Conservation (phyloP, 306 rosid genomes). For the Astragalus membranaceus region DNA sequence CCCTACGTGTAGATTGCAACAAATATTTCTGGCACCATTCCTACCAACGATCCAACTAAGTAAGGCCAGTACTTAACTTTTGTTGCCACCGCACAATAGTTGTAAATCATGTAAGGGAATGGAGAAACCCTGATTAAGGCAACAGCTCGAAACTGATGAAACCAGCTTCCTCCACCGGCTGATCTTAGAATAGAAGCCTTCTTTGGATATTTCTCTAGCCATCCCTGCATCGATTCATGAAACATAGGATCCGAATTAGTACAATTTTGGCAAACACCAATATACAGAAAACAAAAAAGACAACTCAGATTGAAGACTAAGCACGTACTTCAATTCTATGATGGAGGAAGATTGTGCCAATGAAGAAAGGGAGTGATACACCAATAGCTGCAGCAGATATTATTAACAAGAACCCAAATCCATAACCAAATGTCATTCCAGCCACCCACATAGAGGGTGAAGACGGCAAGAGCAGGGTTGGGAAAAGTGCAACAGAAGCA, state of each 20-base stretch:
- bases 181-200: constrained; percentile 74
- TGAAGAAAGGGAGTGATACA: constrained; percentile 83
- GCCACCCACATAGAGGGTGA: constrained; percentile 99
- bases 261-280: background rate
- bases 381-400: constrained; percentile 69
- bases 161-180: constrained; percentile 96
- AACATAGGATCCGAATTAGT: background rate
- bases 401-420: constrained; percentile 80
- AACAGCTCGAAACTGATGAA: constrained; percentile 89
- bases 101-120: constrained; percentile 82
- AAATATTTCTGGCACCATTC: constrained; percentile 91
- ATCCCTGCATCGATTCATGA: constrained; percentile 50
- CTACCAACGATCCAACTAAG: constrained; percentile 81
- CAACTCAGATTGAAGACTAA: background rate
- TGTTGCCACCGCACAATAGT: constrained; percentile 93
- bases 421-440: constrained; percentile 96
- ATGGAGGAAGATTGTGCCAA: constrained; percentile 68
- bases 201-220: constrained; percentile 91
- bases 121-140: constrained; percentile 92
- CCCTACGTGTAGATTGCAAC: constrained; percentile 89
- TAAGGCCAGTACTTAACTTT: constrained; percentile 90
- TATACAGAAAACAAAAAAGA: constrained; percentile 1
- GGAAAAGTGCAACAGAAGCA: constrained; percentile 81
- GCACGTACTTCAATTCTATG: constrained; percentile 68
- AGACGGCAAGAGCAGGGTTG: constrained; percentile 72